Base-by-base conservation (phyloP, 2,329 filamentous ascomycete genomes). In the Penicillium freii region DNA sequence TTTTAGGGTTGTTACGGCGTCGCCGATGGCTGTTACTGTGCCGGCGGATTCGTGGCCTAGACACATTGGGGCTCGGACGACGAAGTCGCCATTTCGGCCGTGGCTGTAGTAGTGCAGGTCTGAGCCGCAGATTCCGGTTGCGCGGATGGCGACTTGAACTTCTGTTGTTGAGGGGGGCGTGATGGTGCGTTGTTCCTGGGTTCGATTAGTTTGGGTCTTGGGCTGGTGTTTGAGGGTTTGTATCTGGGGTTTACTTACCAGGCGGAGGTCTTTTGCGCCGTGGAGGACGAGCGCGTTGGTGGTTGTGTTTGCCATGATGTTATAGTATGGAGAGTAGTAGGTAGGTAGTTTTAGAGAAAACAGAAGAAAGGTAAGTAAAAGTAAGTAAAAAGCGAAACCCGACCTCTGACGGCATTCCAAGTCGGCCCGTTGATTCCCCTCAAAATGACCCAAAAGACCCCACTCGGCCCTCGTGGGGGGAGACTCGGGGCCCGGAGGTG, bases 51-150 rank as follows among this genome's bases (percentile, higher is more conserved):
- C 87, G 72, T 90, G 87, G 65, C 87, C 87, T 0, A 96, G 85
- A 15, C 91, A 87, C 81, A 96, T 88, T 61, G 92, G 92, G 64
- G 90, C 85, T 70, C 85, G 87, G 57, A 95, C 86, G 58, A 92
- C 83, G 70, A 92, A 96, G 80, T 90, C 86, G 72, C 91, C 92
- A 75, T 96, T 96, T 70, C 88, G 87, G 69, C 90, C 91, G 74
- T 95, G 89, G 62, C 84, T 80, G 83, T 91, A 96, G 85, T 96
- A 96, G 81, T 96, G 87, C 5, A 87, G 81, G 72, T 90, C 87
- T 50, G 84, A 87, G 69, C 87, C 87, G 73, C 87, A 90, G 69
- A 90, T 84, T 29, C 87, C 87, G 5, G 87, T 90, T 63, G 83
- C 81, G 60, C 82, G 83, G 61, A 90, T 80, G 61, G 82, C 80